phyloP scores from a whole-genome alignment of 2,329 filamentous ascomycete genomes.

The Thelonectria rubi region DNA sequence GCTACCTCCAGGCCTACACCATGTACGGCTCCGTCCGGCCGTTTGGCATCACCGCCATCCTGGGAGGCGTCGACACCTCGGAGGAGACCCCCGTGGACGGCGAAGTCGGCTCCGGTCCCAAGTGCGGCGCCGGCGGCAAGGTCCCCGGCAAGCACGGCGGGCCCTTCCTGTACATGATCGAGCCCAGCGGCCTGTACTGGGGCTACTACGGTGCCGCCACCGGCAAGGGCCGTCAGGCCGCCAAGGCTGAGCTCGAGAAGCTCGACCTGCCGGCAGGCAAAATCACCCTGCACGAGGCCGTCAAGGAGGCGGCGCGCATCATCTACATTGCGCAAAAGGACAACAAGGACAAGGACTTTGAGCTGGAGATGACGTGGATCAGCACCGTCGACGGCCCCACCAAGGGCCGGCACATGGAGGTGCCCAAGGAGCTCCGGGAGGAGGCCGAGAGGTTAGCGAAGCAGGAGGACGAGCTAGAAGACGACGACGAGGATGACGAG shows the following conservation, averaged over 20 bases:
- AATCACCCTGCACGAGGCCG: constrained; percentile 83
- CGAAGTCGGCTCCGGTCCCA: constrained; percentile 84
- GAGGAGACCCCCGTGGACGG: constrained; percentile 86
- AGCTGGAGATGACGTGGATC: constrained; percentile 99
- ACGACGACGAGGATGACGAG: constrained; percentile 72
- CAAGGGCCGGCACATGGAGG: constrained; percentile 91
- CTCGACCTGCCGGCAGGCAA: constrained; percentile 82
- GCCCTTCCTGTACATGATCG: constrained; percentile 97
- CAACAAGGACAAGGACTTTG: constrained; percentile 99
- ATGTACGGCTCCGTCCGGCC: constrained; percentile 96
- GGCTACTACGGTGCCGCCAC: constrained; percentile 98
- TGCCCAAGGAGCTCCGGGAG: constrained; percentile 88
- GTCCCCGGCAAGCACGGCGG: constrained; percentile 79
- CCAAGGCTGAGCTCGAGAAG: constrained; percentile 99
- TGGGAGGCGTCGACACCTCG: constrained; percentile 93
- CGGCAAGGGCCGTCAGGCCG: constrained; percentile 94
- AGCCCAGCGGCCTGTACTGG: constrained; percentile 97
- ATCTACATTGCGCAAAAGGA: constrained; percentile 98
- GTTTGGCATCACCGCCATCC: constrained; percentile 94
- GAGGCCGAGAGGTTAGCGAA: constrained; percentile 94
- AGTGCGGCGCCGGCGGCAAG: constrained; percentile 84
- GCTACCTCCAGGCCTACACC: constrained; percentile 96
- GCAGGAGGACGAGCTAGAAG: constrained; percentile 86
- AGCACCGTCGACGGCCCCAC: constrained; percentile 85
- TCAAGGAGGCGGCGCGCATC: constrained; percentile 96